Base-by-base conservation (phyloP, 2,329 filamentous ascomycete species). In the Nigrospora osmanthi region DNA sequence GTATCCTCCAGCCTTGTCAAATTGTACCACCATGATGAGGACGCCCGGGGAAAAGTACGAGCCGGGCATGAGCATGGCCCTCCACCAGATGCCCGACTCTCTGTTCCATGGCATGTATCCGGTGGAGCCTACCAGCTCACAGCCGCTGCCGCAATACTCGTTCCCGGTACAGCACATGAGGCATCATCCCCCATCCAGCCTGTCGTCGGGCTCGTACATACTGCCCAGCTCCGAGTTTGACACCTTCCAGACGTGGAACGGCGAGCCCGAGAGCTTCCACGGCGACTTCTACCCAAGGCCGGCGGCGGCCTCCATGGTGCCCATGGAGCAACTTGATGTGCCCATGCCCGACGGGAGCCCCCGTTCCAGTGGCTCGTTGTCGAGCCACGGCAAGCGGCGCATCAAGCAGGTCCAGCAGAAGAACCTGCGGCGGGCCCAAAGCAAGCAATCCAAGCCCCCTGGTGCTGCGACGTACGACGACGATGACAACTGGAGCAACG, bases 41-140 rank as follows among this genome's bases (percentile, higher is more conserved):
- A 54, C 54, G 13, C 54, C 55, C 13, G 54, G 49, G 40, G 52
- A 55, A 14, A 57, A 52, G 46, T 44, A 52, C 9, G 57, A 52
- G 31, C 46, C 57, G 15, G 53, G 52, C 35, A 34, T 49, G 7
- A 45, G 49, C 38, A 45, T 47, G 13, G 52, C 58, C n/a, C 49
- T 58, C 41, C 42, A 56, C 10, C 47, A 46, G 11, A 40, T 10
- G 37, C 38, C 50, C n/a, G 44, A 45, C 11, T 17, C 52, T 12
- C 38, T 46, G 6, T 36, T 43, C 16, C 52, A 54, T 16, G 49
- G 50, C 4, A 46, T 47, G 16, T 28, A 39, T 11, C 40, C 53
- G 13, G n/a, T n/a, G n/a, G 53, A 56, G 12, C 45, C 48, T 10
- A 17, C 43, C 32, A 50, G 48, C 43, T 43, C 48, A 31, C 54